A percentile compares a stretch with the other conserved stretches of the same genome.
Evolutionary conservation across 306 rosid genomes (phyloP).

Genomic region (Arachis stenosperma): DNA sequence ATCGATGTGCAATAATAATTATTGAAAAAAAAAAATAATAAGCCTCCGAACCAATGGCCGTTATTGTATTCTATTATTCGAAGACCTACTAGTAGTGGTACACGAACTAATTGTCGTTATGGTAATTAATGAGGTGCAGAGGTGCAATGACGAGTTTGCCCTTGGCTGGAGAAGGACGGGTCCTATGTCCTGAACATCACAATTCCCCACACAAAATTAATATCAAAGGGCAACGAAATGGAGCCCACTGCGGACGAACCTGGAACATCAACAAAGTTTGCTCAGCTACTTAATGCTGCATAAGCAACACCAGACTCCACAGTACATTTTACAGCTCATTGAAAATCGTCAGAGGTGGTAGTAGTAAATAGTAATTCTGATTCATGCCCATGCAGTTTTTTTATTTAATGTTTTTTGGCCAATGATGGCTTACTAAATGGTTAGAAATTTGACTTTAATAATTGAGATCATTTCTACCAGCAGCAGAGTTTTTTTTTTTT

Average conservation of each 20-base stretch:
- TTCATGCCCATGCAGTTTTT: conserved; percentile 23
- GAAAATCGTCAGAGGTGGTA: conserved; percentile 17
- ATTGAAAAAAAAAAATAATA: background rate
- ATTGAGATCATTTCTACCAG: no score
- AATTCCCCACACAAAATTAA: conserved; percentile 48
- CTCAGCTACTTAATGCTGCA: conserved; percentile 44
- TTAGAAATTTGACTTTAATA: no score
- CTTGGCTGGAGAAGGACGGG: conserved; percentile 33
- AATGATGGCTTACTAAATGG: no score
- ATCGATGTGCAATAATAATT: conserved; percentile 45
- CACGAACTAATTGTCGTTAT: conserved; percentile 24
- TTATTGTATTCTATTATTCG: conserved; percentile 34
- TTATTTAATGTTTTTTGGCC: no score
- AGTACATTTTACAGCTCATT: conserved; percentile 41
- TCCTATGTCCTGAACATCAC: conserved; percentile 51
- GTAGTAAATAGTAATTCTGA: conserved; percentile 16
- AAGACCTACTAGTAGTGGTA: background rate
- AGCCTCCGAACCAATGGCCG: conserved; percentile 26
- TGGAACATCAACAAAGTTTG: conserved; percentile 42
- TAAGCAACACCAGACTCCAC: conserved; percentile 33
- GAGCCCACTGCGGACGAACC: conserved; percentile 56
- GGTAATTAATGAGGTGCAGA: conserved; percentile 36
- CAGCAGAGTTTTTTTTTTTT: no score
- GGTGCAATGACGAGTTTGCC: conserved; percentile 38
- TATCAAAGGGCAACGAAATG: conserved; percentile 43